A percentile compares a stretch with the other conserved stretches of the same genome.
phyloP scores from a whole-genome alignment of 2,329 filamentous ascomycete species.

The Phialophora expanda region DNA sequence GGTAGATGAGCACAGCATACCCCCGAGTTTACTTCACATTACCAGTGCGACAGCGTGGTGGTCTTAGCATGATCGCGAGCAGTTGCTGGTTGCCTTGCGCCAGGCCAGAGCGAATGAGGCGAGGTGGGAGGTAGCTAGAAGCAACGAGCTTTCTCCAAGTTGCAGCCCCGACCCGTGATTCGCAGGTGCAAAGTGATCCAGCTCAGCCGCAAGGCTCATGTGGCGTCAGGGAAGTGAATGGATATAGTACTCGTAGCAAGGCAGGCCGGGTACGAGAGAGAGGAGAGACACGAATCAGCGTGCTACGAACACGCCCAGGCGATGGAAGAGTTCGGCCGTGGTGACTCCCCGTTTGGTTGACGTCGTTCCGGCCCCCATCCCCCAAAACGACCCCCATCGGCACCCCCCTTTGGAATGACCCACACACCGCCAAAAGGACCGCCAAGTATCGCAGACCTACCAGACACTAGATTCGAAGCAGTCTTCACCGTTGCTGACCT shows the following conservation, averaged over 20 bases:
- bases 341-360: not conserved
- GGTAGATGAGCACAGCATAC: not conserved
- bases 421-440: slow-evolving; percentile 22
- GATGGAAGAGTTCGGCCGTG: not conserved
- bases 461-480: slow-evolving; percentile 7
- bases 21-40: not conserved
- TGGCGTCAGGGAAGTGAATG: not conserved
- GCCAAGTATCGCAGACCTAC: slow-evolving; percentile 9
- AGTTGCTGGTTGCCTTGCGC: slow-evolving; percentile 22
- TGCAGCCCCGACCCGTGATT: slow-evolving; percentile 9
- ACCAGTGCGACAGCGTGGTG: not conserved
- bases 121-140: slow-evolving; percentile 10
- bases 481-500: not conserved
- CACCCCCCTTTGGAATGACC: not conserved
- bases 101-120: slow-evolving; percentile 18
- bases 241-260: not conserved
- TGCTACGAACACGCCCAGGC: not conserved
- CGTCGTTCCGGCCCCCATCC: slow-evolving; percentile 13
- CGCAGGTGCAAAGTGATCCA: not conserved
- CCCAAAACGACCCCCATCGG: not conserved
- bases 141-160: not conserved
- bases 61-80: slow-evolving; percentile 2
- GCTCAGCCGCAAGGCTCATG: slow-evolving; percentile 13
- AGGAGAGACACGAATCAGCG: not conserved
- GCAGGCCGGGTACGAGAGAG: not conserved